Evolutionary conservation across 2,329 filamentous ascomycete genomes (phyloP).

Genomic region (Periconia sp.): DNA sequence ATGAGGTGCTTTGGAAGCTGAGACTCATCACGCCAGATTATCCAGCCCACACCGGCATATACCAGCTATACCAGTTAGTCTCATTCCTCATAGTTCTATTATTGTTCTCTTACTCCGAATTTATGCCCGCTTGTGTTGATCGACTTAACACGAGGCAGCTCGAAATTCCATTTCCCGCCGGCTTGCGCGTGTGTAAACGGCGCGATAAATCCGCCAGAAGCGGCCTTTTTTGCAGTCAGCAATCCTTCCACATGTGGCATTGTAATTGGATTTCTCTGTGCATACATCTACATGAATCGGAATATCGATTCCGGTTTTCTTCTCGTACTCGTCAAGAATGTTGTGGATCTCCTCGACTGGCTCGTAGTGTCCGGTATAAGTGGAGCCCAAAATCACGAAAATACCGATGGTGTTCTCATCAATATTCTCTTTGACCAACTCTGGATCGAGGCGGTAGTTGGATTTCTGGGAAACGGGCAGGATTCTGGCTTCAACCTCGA

Average conservation of each 20-base stretch:
- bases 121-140: constrained; percentile 69
- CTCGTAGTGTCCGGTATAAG: constrained; percentile 75
- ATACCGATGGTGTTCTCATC: constrained; percentile 79
- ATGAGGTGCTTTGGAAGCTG: constrained; percentile 68
- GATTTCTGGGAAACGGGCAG: constrained; percentile 64
- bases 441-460: constrained; percentile 63
- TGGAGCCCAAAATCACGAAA: constrained; percentile 71
- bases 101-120: constrained; percentile 45
- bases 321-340: constrained; percentile 64
- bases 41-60: constrained; percentile 69
- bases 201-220: constrained; percentile 63
- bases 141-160: constrained; percentile 62
- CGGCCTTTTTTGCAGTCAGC: constrained; percentile 38
- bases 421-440: constrained; percentile 65
- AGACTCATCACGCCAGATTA: constrained; percentile 57
- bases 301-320: constrained; percentile 63
- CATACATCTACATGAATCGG: constrained; percentile 65
- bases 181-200: constrained; percentile 61
- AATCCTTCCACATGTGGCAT: background rate
- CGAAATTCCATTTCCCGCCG: constrained; percentile 65
- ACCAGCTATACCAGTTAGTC: constrained; percentile 47
- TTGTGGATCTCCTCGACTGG: constrained; percentile 68
- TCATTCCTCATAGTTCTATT: background rate
- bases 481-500: constrained; percentile 70
- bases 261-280: no score